These are phyloP conservation scores for Ophiostoma himal-ulmi DNA, from an alignment of 2,329 filamentous ascomycete species.

Conservation along the genomic window DNA sequence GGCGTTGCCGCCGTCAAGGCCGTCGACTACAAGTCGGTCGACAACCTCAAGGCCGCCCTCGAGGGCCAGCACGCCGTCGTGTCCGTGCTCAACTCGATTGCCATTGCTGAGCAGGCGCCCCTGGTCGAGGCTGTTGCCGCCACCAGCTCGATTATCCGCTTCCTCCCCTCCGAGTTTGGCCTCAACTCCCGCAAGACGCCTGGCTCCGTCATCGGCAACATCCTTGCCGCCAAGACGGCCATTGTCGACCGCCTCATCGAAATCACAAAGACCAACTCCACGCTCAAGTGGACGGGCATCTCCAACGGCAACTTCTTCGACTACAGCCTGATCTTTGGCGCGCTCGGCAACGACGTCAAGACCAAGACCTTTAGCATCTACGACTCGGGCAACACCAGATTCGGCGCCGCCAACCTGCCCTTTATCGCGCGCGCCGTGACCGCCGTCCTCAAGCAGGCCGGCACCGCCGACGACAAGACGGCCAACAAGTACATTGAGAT, in stretches of 20 bases:
- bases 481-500: slow-evolving; percentile 47
- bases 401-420: slow-evolving; percentile 29
- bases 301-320: slow-evolving; percentile 32
- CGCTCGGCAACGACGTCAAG: slow-evolving; percentile 43
- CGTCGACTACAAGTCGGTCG: slow-evolving; percentile 40
- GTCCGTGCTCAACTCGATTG: slow-evolving; percentile 42
- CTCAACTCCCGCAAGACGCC: slow-evolving; percentile 27
- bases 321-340: slow-evolving; percentile 43
- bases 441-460: slow-evolving; percentile 28
- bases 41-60: slow-evolving; percentile 40
- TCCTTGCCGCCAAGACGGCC: slow-evolving; percentile 40
- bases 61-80: slow-evolving; percentile 48
- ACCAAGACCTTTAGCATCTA: slow-evolving; percentile 40
- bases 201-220: slow-evolving; percentile 22
- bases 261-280: slow-evolving; percentile 19
- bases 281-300: slow-evolving; percentile 31
- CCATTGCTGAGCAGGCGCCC: slow-evolving; percentile 32
- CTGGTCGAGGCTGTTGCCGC: slow-evolving; percentile 28
- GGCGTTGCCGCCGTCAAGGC: slow-evolving; percentile 39
- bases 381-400: slow-evolving; percentile 29
- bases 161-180: slow-evolving; percentile 31
- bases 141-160: slow-evolving; percentile 28
- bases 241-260: slow-evolving; percentile 31
- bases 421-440: slow-evolving; percentile 30
- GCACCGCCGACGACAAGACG: slow-evolving; percentile 30